Evolutionary conservation across 73 alveolate species (phyloP).

Genomic region (Symbiodinium natans): DNA sequence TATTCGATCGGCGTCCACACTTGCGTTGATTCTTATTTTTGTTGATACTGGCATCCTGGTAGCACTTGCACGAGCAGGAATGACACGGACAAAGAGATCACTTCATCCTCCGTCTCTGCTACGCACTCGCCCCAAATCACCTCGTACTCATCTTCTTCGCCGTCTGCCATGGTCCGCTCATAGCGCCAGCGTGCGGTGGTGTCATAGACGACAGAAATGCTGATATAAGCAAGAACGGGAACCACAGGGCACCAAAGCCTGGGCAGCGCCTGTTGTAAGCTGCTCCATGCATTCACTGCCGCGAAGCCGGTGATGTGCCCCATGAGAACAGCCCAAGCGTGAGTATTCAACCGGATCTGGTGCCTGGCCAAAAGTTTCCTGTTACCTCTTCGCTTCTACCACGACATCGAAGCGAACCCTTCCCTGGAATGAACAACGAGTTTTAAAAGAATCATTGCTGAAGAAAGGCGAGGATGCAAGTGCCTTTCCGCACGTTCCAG

Average conservation of each 20-base stretch:
- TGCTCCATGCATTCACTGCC: constrained; percentile 81
- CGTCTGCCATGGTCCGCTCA: constrained; percentile 63
- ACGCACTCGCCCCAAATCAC: constrained; percentile 85
- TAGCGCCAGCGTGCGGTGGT: constrained; percentile 25
- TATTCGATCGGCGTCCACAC: too few relatives aligned
- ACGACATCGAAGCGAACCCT: too few relatives aligned
- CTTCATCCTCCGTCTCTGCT: constrained; percentile 89
- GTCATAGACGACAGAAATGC: not conserved
- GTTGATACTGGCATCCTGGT: too few relatives aligned
- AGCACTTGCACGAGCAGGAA: constrained; percentile 29
- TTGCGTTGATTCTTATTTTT: not conserved
- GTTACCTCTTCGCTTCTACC: too few relatives aligned
- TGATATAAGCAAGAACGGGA: not conserved
- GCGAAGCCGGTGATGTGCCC: constrained; percentile 89
- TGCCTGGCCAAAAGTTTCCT: too few relatives aligned
- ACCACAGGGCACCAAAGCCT: not conserved
- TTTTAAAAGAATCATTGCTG: not conserved
- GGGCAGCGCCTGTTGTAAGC: constrained; percentile 61
- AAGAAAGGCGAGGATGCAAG: too few relatives aligned
- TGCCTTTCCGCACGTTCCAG: not conserved
- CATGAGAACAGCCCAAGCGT: constrained; percentile 44
- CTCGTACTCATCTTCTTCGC: constrained; percentile 83
- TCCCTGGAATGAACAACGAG: not conserved
- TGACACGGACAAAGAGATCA: constrained; percentile 37
- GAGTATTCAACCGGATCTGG: constrained; percentile 66